Base-by-base conservation (phyloP, 2,329 filamentous ascomycete species). In the Aspergillus luchuensis region DNA sequence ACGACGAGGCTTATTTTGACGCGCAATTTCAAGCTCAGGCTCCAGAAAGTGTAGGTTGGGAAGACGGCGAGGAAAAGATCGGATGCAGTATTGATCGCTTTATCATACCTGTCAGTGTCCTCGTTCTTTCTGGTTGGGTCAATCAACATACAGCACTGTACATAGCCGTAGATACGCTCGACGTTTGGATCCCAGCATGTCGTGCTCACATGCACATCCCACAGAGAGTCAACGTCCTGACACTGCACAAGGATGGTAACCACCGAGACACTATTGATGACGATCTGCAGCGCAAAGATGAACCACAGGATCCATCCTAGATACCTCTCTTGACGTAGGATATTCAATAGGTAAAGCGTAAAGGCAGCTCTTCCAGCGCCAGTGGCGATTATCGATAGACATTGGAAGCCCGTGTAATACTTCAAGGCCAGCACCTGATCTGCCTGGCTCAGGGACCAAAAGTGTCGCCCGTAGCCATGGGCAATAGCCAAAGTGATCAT, bases 1-100 rank as follows among this genome's bases (percentile, higher is more conserved):
- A 59, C 36, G 1, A 72, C 66, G 43, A 76, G 49, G 8, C 69
- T 68, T 10, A 76, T 28, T 51, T 74, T 76, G 33, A 74, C 68
- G 11, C 63, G 59, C 10, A 66, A 19, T n/a, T 67, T 66, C 47
- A 77, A 36, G 11, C 75, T 73, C 30, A 77, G 59, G 39, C 66
- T 71, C 74, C 74, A 75, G 48, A 75, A 71, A 1, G 72, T 56
- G 8, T 66, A 30, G 1, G 69, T 70, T 0, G 70, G 69, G 38
- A 72, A 70, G 6, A 71, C 51, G 6, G 70, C 70, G 7, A 72
- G 57, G 47, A 71, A 72, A 6, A 72, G 36, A 39, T 72, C 70
- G 8, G 66, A 67, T 17, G 66, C 66, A 2, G 70, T 69, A 51
- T 72, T 72, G 56, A 69, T 67, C 2, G 64, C 68, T 70, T 11